Evolutionary conservation across 495 filamentous ascomycete species (phyloP), one percentile per base, ranked within the genome.

Genomic region (Sordaria brevicollis): DNA sequence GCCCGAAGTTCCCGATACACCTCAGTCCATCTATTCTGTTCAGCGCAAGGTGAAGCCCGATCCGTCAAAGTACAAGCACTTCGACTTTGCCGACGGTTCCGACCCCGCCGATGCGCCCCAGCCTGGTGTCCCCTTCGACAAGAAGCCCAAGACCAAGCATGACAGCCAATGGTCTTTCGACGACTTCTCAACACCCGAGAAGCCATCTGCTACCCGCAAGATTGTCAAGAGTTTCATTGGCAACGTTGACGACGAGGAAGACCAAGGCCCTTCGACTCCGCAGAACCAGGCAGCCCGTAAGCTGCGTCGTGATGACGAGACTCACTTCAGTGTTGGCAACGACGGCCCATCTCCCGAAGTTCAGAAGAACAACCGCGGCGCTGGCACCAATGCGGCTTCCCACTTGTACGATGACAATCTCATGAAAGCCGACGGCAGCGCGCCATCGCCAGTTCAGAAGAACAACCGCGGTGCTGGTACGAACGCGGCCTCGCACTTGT

Each of bases 51-150:
- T 89, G 84, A 82, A 86, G 77, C 74, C 82, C 10, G 83, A 94
- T 74, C 86, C 92, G 11, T 86, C 87, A 74, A 94, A 92, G 75
- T 97, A 89, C 80, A 81, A 89, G 37, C 94, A 99, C 79, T 97
- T 97, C 76, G 90, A 96, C 68, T 89, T 97, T 76, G 89, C 85
- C 39, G 90, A 90, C 72, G 89, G 89, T 67, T 81, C 83, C 21
- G 81, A 83, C 17, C 71, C 78, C 25, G 76, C 79, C 73, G 77
- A 82, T 37, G 73, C 76, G 39, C 72, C 80, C 37, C 66, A 79
- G 66, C 74, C 75, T 33, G 73, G 62, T 65, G 65, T 69, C 17
- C 67, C 69, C 69, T 35, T 62, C 39, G 75, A 78, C 17, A 66
- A 82, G 31, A 83, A 82, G 62, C 74, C 83, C 5, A 86, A 86